phyloP scores from a whole-genome alignment of 1,284 basidiomycete species.

The Flammula alnicola region DNA sequence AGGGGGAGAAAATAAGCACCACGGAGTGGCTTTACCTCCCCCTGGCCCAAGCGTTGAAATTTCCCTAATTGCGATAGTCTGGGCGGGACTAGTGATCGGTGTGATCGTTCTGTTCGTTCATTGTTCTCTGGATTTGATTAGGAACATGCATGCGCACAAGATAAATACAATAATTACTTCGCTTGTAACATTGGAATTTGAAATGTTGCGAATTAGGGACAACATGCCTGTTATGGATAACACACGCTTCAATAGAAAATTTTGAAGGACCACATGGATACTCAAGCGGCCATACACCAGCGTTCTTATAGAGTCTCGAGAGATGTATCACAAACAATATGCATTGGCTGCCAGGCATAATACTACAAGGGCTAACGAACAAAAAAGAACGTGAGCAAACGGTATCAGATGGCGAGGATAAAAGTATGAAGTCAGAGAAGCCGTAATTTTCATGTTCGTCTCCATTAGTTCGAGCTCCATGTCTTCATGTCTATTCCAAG shows the following conservation, averaged over 20 bases:
- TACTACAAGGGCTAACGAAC: conserved; percentile 1
- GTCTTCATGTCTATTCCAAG: conserved; percentile 51
- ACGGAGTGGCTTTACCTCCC: neutral
- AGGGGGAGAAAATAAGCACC: too few relatives aligned
- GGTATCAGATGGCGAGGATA: neutral
- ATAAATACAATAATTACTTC: too few relatives aligned
- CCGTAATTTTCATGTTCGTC: conserved; percentile 67
- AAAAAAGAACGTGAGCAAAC: conserved; percentile 3
- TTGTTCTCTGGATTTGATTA: too few relatives aligned
- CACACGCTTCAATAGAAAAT: too few relatives aligned
- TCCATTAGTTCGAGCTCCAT: conserved; percentile 34
- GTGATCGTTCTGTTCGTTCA: too few relatives aligned
- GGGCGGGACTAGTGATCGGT: neutral
- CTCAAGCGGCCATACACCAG: too few relatives aligned
- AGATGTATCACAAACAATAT: conserved; percentile 2
- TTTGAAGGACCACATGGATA: too few relatives aligned
- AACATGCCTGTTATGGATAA: too few relatives aligned
- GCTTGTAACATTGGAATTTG: too few relatives aligned
- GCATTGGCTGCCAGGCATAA: neutral
- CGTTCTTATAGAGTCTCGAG: too few relatives aligned
- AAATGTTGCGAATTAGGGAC: too few relatives aligned
- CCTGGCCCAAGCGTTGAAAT: neutral
- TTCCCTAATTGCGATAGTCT: neutral
- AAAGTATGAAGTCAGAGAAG: conserved; percentile 60
- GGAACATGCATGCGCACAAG: too few relatives aligned